A percentile compares a stretch with the other conserved stretches of the same genome.
Evolutionary conservation across 129 eudicot species (phyloP).

Genomic region (Pseudognaphalium luteoalbum): DNA sequence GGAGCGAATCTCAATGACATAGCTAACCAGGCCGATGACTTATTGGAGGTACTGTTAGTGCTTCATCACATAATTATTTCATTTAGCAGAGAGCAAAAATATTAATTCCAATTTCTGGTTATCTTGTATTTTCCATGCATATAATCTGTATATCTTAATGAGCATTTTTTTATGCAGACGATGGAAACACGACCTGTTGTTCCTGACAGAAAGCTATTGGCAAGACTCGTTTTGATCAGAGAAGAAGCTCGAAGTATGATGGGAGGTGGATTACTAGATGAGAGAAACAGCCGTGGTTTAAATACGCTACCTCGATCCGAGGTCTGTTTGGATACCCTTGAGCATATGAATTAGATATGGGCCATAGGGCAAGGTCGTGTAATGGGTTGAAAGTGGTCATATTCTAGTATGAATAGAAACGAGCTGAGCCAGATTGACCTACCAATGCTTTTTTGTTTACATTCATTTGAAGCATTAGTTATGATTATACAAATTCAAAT

Average conservation of each 20-base stretch:
- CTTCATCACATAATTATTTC: not conserved
- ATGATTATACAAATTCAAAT: too few relatives aligned
- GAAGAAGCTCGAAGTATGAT: conserved; percentile 98
- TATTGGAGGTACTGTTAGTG: conserved; percentile 60
- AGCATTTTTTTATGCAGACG: conserved; percentile 45
- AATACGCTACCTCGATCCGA: conserved; percentile 89
- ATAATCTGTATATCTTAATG: not conserved
- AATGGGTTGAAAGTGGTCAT: too few relatives aligned
- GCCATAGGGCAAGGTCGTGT: too few relatives aligned
- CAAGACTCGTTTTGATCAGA: conserved; percentile 94
- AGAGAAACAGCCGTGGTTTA: conserved; percentile 91
- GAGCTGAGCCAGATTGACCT: too few relatives aligned
- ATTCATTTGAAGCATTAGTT: too few relatives aligned
- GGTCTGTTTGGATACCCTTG: conserved; percentile 36
- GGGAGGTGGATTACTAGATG: conserved; percentile 99
- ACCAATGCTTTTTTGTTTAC: too few relatives aligned
- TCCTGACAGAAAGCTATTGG: conserved; percentile 91
- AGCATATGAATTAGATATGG: not conserved
- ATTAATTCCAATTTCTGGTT: not conserved
- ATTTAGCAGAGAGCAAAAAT: not conserved
- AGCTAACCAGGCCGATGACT: conserved; percentile 99
- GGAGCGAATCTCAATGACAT: conserved; percentile 90
- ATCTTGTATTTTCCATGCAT: not conserved
- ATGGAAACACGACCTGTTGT: conserved; percentile 89
- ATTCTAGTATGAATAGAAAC: too few relatives aligned